Evolutionary conservation across 2,329 filamentous ascomycete species (phyloP).

Genomic region (Exophiala calicioides): DNA sequence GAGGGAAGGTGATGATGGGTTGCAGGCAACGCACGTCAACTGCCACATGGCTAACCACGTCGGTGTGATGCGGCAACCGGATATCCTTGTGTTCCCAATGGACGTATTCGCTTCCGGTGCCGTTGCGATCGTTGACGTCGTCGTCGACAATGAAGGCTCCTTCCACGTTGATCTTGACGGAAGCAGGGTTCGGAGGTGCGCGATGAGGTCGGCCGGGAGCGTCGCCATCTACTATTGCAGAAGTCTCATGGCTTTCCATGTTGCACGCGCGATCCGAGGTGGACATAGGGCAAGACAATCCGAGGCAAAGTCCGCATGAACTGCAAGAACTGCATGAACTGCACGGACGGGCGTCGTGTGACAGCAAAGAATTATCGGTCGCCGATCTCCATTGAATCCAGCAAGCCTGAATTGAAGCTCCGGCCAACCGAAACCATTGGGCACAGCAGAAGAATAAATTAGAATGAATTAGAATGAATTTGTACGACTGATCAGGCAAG

Average conservation of each 20-base stretch:
- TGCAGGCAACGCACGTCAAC: slow-evolving; percentile 71
- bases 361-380: slow-evolving; percentile 5
- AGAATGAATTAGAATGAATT: too few species aligned
- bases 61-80: slow-evolving; percentile 91
- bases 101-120: slow-evolving; percentile 48
- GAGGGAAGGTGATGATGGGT: not conserved
- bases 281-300: slow-evolving; percentile 9
- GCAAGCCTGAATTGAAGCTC: not conserved
- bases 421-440: slow-evolving; percentile 8
- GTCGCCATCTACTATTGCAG: slow-evolving; percentile 20
- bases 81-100: slow-evolving; percentile 86
- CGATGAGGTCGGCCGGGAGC: slow-evolving; percentile 31
- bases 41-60: slow-evolving; percentile 93
- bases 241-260: slow-evolving; percentile 15
- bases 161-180: slow-evolving; percentile 92
- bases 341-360: slow-evolving; percentile 10
- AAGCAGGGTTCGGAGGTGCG: slow-evolving; percentile 60
- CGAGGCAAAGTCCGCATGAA: not conserved
- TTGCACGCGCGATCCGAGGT: slow-evolving; percentile 4
- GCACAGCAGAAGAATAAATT: too few species aligned
- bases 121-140: slow-evolving; percentile 56
- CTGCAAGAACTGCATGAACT: too few species aligned
- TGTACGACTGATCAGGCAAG: too few species aligned
- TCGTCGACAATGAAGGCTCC: slow-evolving; percentile 96
- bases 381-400: slow-evolving; percentile 6